Base-by-base conservation (phyloP, 495 filamentous ascomycete genomes). In the Filosporella fistucella region DNA sequence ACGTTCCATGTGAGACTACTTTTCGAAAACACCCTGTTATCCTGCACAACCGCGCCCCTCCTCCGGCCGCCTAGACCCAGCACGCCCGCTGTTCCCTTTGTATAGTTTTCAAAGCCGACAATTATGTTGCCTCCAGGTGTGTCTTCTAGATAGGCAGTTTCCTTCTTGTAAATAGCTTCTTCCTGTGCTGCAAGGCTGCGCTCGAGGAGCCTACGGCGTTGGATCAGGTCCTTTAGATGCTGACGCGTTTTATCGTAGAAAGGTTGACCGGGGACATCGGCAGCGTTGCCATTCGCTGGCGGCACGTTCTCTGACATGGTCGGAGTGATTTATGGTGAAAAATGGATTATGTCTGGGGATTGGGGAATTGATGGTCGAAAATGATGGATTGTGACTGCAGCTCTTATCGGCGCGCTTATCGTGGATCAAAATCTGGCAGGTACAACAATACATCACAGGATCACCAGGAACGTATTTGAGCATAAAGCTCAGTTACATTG, bases 91-190 rank as follows among this genome's bases (percentile, higher is more conserved):
- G 74, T 70, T 38, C 88, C 89, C 62, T 98, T 98, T 70, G 95
- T 91, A 66, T 96, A 97, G 55, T 86, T 91, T 62, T 98, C 93
- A 66, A 97, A 98, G 32, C 93, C 93, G 52, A 83, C 87, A 67
- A 98, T 89, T 60, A 98, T 97, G 70, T 98, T 98, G 14, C 93
- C 93, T 33, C 74, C 75, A 18, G 85, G 86, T 13, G 89, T 95
- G 54, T 89, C 88, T 65, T 95, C 90, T 34, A 98, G 81, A 66
- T 98, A 98, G 13, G 81, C 77, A 43, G 85, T 80, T 64, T 98
- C 93, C 58, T 84, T 81, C 47, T 84, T 80, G 64, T 71, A 82
- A 61, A 98, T 98, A 58, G 78, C 77, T 39, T 95, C 89, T 72
- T 97, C 93, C 33, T 62, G 47, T 4, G 29, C 12, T 9, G 36